Percentiles rank a stretch among this genome's conserved stretches.
Conservation (phyloP, 805 yeast genomes). For the Saccharomycopsis amapae region DNA sequence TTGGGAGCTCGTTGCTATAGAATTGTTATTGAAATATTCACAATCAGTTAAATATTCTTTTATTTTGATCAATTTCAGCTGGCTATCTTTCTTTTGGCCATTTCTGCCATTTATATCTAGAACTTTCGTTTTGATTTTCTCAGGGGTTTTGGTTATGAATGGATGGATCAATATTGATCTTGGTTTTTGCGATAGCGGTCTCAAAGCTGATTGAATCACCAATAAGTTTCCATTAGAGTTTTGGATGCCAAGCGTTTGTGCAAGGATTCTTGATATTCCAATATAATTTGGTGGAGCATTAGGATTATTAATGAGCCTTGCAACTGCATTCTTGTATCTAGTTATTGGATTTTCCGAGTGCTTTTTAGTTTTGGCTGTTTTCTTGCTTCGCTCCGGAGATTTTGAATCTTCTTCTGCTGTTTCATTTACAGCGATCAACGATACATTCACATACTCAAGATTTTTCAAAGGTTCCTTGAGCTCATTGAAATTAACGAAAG, state of each 20-base stretch:
- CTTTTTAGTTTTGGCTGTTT: neutral
- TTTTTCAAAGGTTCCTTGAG: conserved; percentile 15
- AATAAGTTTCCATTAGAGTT: conserved; percentile 46
- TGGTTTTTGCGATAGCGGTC: conserved; percentile 26
- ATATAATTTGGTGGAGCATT: conserved; percentile 33
- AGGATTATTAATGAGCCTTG: conserved; percentile 39
- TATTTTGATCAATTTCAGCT: neutral
- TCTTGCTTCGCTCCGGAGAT: neutral
- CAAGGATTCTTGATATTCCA: conserved; percentile 47
- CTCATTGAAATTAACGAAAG: neutral
- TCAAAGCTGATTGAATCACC: conserved; percentile 40
- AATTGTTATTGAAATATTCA: conserved; percentile 25
- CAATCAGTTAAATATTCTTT: conserved; percentile 8
- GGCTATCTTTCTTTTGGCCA: neutral
- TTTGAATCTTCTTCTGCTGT: conserved; percentile 12
- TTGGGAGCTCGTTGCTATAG: conserved; percentile 44
- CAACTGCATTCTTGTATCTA: conserved; percentile 36
- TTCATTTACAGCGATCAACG: conserved; percentile 24
- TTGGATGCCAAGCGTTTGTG: conserved; percentile 50
- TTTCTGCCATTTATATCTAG: neutral
- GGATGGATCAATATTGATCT: conserved; percentile 36
- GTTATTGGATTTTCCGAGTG: neutral
- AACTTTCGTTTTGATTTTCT: conserved; percentile 24
- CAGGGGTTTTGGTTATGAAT: conserved; percentile 38
- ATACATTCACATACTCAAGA: conserved; percentile 28